Evolutionary conservation across 495 filamentous ascomycete species (phyloP), one percentile per base, ranked within the genome.

Genomic region (Penicillium longicatenatum): DNA sequence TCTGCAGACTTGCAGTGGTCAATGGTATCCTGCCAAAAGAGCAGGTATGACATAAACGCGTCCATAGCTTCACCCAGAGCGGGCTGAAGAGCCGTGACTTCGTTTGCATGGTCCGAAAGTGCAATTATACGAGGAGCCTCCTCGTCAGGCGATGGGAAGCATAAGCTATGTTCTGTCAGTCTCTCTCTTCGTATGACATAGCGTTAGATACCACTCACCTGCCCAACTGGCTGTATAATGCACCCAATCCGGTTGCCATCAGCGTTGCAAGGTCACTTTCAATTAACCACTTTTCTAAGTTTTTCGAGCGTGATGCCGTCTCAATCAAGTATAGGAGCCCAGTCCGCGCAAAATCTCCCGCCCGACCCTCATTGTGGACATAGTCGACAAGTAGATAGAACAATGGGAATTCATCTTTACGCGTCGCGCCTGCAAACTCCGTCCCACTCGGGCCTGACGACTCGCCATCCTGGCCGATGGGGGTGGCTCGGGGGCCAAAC

Each of bases 21-120:
- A 47, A 99, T 81, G 16, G 96, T 91, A 71, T 99, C 94, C 66
- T 99, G 94, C 95, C 94, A 99, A 62, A 99, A 98, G 16, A 92
- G 75, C 14, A 99, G 79, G 65, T 97, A 93, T 14, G 94, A 96
- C 24, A 99, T 82, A 65, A 99, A 98, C 0, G 94, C 95, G 47
- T 92, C 88, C 73, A 98, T 83, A 61, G 96, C 87, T 7, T 82
- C 78, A 54, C 90, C 88, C 57, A 95, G 89, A 16, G 16, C 79
- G 64, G 51, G 88, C 11, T 70, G 65, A 12, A 77, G 57, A 10
- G 75, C 71, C 1, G 68, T 75, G 42, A 72, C 70, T 44, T 77
- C 70, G 10, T 67, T 59, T 6, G 68, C 70, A 52, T 93, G 91
- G 66, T 99, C 93, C 16, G 93, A 97, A 50, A 97, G 80, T 14